A percentile compares a stretch with the other conserved stretches of the same genome.
phyloP scores from a whole-genome alignment of 169 alveolate genomes.

The Plasmodium inui region DNA sequence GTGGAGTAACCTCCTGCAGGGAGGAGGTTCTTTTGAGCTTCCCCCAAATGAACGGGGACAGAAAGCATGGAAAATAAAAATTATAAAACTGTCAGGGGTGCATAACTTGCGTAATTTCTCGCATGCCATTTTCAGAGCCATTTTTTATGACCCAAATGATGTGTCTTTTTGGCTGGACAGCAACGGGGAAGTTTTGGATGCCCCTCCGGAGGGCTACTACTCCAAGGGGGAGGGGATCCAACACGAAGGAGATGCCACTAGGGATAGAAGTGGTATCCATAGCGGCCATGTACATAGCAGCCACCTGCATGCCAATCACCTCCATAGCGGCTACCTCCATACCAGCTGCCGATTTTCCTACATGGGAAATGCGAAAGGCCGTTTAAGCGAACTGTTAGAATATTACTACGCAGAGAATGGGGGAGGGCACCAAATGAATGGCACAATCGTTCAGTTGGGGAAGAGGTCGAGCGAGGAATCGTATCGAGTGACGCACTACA shows the following conservation, averaged over 20 bases:
- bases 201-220: neutral
- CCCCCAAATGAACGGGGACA: neutral
- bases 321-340: neutral
- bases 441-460: neutral
- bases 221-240: neutral
- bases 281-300: neutral
- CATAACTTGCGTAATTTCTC: neutral
- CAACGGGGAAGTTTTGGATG: slow-evolving; percentile 13
- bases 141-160: neutral
- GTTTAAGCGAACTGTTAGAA: slow-evolving; percentile 43
- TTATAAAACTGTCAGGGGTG: slow-evolving; percentile 15
- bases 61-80: slow-evolving; percentile 6
- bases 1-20: neutral
- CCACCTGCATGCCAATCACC: neutral
- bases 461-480: slow-evolving; percentile 5
- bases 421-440: neutral
- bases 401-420: slow-evolving; percentile 16
- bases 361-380: slow-evolving; percentile 76
- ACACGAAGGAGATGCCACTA: neutral
- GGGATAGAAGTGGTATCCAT: neutral
- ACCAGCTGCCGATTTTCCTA: slow-evolving; percentile 57
- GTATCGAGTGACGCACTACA: neutral
- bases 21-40: neutral
- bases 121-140: slow-evolving; percentile 25
- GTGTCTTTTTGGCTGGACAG: slow-evolving; percentile 55